Percentiles rank a stretch among this genome's conserved stretches.
These are phyloP conservation scores for Delonix regia DNA, from an alignment of 306 rosid species.

Conservation along the genomic window DNA sequence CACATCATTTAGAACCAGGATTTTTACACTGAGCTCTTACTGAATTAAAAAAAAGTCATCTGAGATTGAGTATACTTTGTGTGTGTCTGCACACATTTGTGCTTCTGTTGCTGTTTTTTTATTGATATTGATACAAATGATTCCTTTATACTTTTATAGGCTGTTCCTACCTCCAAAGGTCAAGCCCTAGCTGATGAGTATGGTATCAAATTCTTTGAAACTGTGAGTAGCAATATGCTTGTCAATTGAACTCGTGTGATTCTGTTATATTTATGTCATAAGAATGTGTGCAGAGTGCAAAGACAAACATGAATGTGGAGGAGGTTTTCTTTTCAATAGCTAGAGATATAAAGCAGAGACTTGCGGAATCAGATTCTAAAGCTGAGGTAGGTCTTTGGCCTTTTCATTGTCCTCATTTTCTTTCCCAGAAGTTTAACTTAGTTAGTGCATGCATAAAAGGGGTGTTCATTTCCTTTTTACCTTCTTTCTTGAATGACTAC, in stretches of 20 bases:
- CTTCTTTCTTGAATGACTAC: neutral
- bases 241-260: neutral
- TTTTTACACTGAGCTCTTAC: neutral
- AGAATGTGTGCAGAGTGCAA: slow-evolving; percentile 66
- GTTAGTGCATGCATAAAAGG: neutral
- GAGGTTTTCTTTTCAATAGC: slow-evolving; percentile 82
- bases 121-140: neutral
- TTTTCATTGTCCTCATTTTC: slow-evolving; percentile 11
- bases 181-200: slow-evolving; percentile 89
- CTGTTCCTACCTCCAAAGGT: slow-evolving; percentile 78
- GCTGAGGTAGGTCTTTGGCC: slow-evolving; percentile 51
- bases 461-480: neutral
- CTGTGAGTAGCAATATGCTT: slow-evolving; percentile 57
- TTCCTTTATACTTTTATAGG: slow-evolving; percentile 47
- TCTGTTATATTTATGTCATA: slow-evolving; percentile 26
- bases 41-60: neutral
- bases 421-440: neutral
- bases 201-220: slow-evolving; percentile 80
- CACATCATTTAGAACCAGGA: neutral
- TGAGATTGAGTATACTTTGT: neutral
- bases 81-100: neutral
- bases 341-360: slow-evolving; percentile 76
- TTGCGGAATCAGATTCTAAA: slow-evolving; percentile 70
- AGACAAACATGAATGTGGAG: slow-evolving; percentile 81
- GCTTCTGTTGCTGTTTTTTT: neutral